These are phyloP conservation scores for Trichoderma afroharzianum DNA, from an alignment of 2,329 filamentous ascomycete species.

Conservation along the genomic window DNA sequence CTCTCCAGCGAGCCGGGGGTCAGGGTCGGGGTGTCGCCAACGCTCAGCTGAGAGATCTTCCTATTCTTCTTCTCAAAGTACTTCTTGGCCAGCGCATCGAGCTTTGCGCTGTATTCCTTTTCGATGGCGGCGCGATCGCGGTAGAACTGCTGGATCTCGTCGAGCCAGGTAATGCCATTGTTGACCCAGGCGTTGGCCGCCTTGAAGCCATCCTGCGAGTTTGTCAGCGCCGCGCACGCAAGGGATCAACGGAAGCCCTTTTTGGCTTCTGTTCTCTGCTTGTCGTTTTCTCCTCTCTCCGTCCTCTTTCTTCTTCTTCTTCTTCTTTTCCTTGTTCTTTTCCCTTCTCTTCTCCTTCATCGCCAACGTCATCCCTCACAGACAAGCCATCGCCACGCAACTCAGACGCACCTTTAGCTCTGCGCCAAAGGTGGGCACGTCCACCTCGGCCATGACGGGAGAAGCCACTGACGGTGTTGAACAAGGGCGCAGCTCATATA, in stretches of 20 bases:
- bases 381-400: background rate
- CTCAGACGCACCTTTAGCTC: constrained; percentile 75
- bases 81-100: constrained; percentile 84
- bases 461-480: constrained; percentile 1
- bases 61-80: constrained; percentile 96
- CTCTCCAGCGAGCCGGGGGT: constrained; percentile 94
- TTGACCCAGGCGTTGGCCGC: constrained; percentile 88
- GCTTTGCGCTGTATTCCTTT: constrained; percentile 91
- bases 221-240: background rate
- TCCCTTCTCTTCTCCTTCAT: background rate
- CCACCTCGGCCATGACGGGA: constrained; percentile 71
- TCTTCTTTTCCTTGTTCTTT: background rate
- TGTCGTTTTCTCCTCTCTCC: background rate
- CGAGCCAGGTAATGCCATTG: constrained; percentile 88
- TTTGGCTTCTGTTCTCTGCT: background rate
- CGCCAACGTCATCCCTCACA: background rate
- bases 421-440: constrained; percentile 83
- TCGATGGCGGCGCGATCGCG: constrained; percentile 90
- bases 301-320: background rate
- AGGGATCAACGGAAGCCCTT: background rate
- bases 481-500: constrained; percentile 11
- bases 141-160: constrained; percentile 97
- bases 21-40: constrained; percentile 87
- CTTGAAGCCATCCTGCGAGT: constrained; percentile 84
- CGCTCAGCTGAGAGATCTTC: constrained; percentile 82